Evolutionary conservation across 2,329 filamentous ascomycete genomes (phyloP), one percentile per base, ranked within the genome.

Genomic region (Akanthomyces lecanii): DNA sequence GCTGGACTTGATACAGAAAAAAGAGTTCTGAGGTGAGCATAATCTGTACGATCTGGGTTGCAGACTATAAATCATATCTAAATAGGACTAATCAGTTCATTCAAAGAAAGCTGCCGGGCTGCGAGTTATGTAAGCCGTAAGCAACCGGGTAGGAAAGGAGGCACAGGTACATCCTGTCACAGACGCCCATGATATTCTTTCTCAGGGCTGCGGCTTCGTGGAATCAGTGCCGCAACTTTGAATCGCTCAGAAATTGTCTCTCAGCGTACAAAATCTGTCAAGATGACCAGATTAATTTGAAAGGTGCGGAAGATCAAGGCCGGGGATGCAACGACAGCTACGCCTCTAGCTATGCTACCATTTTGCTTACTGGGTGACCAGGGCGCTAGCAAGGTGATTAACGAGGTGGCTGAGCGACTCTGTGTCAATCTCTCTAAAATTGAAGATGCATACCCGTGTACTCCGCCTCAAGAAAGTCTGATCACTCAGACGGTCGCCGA

Each of bases 381-480:
- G 28, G 16, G 8, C 30, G 48, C 18, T 21, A 36, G 48, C 48
- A n/a, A 21, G 21, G 48, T 36, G 28, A 21, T 7, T 8, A 6
- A 5, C 5, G 48, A 52, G 18, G 48, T 52, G 10, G 18, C 10
- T 10, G 10, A 5, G 10, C n/a, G 11, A 23, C 45, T 47, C 12
- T 67, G 64, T 3, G n/a, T 36, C 3, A 45, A 51, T 38, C 40
- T 33, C 2, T 8, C 11, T 5, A 42, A 58, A 3, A 63, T 67
- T 21, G 48, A 65, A n/a, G 63, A 66, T 38, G 42, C 58, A 21
- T 66, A 66, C 23, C 65, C 65, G 5, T 64, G 63, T 28, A 65
- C 59, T 16, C 38, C 60, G 2, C 25, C 62, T 18, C 65, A 66
- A 33, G 56, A 66, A 21, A 56, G 55, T 38, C 16, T 66, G 21